A percentile compares a stretch with the other conserved stretches of the same genome.
Conservation (phyloP, 768 basidiomycete species). For the Pulveroboletus ravenelii region DNA sequence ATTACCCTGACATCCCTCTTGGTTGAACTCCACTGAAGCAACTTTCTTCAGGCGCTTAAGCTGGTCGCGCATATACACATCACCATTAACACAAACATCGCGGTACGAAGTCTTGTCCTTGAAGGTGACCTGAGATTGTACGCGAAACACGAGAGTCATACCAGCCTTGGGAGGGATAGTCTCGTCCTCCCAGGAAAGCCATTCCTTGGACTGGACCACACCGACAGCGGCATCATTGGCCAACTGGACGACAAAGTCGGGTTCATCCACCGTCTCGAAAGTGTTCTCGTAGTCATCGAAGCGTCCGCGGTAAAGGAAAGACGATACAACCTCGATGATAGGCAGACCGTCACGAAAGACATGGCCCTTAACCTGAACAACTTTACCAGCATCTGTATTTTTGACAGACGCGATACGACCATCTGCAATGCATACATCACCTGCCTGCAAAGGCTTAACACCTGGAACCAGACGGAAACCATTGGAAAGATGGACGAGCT, state of each 20-base stretch:
- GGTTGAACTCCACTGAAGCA: slow-evolving; percentile 79
- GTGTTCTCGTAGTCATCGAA: slow-evolving; percentile 95
- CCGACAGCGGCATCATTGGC: slow-evolving; percentile 77
- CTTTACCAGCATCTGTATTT: slow-evolving; percentile 90
- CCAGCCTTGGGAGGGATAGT: slow-evolving; percentile 73
- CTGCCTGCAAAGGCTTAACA: slow-evolving; percentile 69
- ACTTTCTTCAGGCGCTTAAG: slow-evolving; percentile 87
- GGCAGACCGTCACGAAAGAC: slow-evolving; percentile 73
- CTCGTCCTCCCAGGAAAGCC: slow-evolving; percentile 95
- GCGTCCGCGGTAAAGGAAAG: slow-evolving; percentile 95
- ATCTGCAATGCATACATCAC: slow-evolving; percentile 86
- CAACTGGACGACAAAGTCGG: slow-evolving; percentile 78
- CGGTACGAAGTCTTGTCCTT: slow-evolving; percentile 85
- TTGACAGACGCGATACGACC: slow-evolving; percentile 85
- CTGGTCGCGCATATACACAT: slow-evolving; percentile 83
- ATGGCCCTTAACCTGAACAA: slow-evolving; percentile 83
- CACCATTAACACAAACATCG: slow-evolving; percentile 76
- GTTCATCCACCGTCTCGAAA: slow-evolving; percentile 88
- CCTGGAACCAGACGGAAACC: slow-evolving; percentile 89
- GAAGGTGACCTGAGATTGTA: slow-evolving; percentile 83
- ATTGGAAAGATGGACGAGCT: slow-evolving; percentile 95
- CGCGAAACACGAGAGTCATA: slow-evolving; percentile 83
- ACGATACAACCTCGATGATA: slow-evolving; percentile 89
- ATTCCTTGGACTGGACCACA: slow-evolving; percentile 91
- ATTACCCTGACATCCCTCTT: slow-evolving; percentile 87